phyloP scores from a whole-genome alignment of 495 filamentous ascomycete genomes.

The Penicillium lividum region DNA sequence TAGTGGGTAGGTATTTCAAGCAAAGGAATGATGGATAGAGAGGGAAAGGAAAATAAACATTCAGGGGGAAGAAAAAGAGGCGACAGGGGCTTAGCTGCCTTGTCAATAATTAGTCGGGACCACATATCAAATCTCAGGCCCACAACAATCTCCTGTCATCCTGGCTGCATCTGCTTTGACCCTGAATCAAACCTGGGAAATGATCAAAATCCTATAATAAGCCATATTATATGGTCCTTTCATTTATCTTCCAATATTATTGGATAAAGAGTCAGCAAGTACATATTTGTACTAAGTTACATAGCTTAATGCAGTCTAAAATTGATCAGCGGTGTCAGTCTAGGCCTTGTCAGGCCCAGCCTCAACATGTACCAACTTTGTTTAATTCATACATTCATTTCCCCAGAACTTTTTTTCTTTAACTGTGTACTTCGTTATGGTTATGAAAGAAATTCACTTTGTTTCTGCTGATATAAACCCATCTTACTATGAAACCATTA shows the following conservation, averaged over 20 bases:
- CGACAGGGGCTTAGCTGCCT: conserved; percentile 21
- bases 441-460: not conserved
- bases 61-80: conserved; percentile 19
- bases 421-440: not conserved
- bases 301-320: not conserved
- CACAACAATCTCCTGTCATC: conserved; percentile 10
- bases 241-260: not conserved
- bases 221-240: not conserved
- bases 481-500: too few relatives aligned
- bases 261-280: not conserved
- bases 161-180: not conserved
- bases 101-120: conserved; percentile 17
- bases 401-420: not conserved
- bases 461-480: too few relatives aligned
- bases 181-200: not conserved
- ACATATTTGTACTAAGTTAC: not conserved
- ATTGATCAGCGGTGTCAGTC: not conserved
- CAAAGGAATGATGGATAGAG: not conserved
- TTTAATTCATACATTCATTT: not conserved
- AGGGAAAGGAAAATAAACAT: conserved; percentile 4
- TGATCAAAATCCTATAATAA: not conserved
- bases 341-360: not conserved
- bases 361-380: not conserved
- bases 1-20: conserved; percentile 17
- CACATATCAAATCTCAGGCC: conserved; percentile 10